Evolutionary conservation across 164 flowering plant species (phyloP).

Genomic region (Kalanchoe fedtschenkoi): DNA sequence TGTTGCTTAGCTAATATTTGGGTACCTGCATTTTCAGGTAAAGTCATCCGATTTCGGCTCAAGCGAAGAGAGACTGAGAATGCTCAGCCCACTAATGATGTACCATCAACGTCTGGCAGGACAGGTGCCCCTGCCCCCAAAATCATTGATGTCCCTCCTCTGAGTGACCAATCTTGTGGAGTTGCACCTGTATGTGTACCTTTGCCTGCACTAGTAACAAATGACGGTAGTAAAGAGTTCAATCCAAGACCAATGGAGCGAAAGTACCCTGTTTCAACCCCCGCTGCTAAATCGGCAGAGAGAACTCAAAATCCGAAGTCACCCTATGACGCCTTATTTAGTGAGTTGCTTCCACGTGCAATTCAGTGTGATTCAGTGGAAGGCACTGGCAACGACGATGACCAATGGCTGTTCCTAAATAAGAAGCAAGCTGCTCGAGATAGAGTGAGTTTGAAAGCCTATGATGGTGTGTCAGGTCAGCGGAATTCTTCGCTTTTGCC

Average conservation of each 20-base stretch:
- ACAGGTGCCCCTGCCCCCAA: not conserved
- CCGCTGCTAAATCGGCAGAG: not conserved
- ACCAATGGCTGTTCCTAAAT: not conserved
- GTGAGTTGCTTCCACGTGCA: slow-evolving; percentile 1
- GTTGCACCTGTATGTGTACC: no score
- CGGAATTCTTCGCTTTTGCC: not conserved
- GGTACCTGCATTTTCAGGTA: slow-evolving; percentile 20
- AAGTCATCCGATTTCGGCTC: slow-evolving; percentile 26
- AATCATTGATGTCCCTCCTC: not conserved
- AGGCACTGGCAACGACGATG: not conserved
- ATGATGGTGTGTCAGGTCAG: not conserved
- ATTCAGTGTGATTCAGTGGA: not conserved
- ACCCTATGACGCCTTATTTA: not conserved
- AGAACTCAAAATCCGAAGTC: not conserved
- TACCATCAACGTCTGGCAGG: slow-evolving; percentile 7
- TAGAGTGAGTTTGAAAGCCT: not conserved
- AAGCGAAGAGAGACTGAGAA: slow-evolving; percentile 21
- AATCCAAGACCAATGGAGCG: not conserved
- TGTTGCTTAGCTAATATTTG: not conserved
- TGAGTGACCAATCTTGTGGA: not conserved
- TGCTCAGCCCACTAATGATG: not conserved
- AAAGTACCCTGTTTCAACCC: not conserved
- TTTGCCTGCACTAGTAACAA: no score
- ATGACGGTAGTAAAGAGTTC: no score
- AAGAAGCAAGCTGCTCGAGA: not conserved